phyloP scores from a whole-genome alignment of 441 rosid species.

The Jatropha multifida region DNA sequence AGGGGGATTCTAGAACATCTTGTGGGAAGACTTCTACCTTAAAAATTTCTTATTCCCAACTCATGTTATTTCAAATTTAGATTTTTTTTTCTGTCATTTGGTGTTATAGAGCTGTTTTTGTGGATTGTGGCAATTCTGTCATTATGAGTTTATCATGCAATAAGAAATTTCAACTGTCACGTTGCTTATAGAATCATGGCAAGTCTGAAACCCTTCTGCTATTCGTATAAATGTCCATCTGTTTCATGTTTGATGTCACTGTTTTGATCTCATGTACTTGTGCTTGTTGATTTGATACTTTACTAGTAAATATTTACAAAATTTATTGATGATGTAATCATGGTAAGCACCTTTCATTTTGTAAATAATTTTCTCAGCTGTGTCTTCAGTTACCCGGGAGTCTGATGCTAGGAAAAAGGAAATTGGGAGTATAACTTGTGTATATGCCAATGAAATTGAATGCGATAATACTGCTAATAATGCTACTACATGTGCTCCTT shows the following conservation, averaged over 20 bases:
- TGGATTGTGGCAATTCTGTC: too few species aligned
- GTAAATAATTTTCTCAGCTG: slow-evolving; percentile 6
- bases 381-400: slow-evolving; percentile 46
- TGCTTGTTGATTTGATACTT: not conserved
- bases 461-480: slow-evolving; percentile 38
- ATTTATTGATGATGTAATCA: not conserved
- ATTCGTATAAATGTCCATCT: not conserved
- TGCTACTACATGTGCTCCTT: slow-evolving; percentile 19
- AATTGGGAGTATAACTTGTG: slow-evolving; percentile 30
- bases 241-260: not conserved
- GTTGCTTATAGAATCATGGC: too few species aligned
- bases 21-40: too few species aligned
- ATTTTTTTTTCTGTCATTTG: too few species aligned
- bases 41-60: too few species aligned
- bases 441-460: slow-evolving; percentile 40
- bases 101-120: too few species aligned
- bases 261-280: not conserved
- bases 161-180: too few species aligned
- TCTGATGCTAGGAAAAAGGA: slow-evolving; percentile 35
- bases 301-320: not conserved
- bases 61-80: too few species aligned
- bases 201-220: not conserved
- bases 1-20: too few species aligned
- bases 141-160: too few species aligned
- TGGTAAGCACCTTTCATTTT: not conserved